Percentiles rank a stretch among this genome's conserved stretches.
Evolutionary conservation across 345 rosid genomes (phyloP).

Genomic region (Cardiospermum halicacabum): DNA sequence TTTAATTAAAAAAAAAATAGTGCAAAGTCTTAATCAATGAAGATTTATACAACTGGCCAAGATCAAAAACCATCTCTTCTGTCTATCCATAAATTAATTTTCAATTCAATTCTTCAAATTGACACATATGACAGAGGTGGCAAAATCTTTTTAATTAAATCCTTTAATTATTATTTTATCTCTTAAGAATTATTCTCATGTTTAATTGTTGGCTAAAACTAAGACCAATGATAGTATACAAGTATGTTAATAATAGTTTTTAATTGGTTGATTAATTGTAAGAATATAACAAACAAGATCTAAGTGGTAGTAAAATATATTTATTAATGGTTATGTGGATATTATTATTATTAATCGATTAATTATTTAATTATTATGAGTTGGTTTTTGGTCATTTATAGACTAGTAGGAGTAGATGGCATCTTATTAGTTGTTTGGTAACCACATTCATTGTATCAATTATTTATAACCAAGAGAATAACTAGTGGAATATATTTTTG

Average conservation of each 20-base stretch:
- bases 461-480: not conserved
- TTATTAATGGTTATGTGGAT: not conserved
- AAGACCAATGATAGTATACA: not conserved
- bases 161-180: not conserved
- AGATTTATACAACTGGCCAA: no score
- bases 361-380: no score
- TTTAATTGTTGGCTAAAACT: constrained; percentile 2
- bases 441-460: constrained; percentile 10
- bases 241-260: not conserved
- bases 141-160: not conserved
- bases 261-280: not conserved
- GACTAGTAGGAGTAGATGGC: not conserved
- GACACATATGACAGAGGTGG: not conserved
- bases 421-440: constrained; percentile 3
- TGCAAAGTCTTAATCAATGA: no score
- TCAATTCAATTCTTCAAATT: not conserved
- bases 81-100: no score
- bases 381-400: not conserved
- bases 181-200: not conserved
- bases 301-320: not conserved
- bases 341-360: no score
- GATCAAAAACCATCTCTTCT: no score
- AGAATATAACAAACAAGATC: not conserved
- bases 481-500: not conserved
- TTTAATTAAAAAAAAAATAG: no score